Conservation (phyloP, 78 protist species). For the Goniomonas avonlea region DNA sequence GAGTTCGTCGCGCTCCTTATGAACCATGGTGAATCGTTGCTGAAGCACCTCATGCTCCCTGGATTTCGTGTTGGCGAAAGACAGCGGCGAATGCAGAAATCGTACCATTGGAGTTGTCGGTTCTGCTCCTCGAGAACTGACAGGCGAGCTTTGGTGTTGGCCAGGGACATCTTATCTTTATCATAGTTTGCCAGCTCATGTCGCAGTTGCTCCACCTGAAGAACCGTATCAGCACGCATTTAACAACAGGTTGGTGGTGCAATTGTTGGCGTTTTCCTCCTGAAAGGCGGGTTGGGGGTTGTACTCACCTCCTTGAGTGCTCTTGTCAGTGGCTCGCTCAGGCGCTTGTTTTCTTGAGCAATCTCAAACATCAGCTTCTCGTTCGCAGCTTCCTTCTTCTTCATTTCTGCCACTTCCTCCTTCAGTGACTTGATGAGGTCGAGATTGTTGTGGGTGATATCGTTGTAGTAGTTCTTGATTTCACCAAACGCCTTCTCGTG, state of each 20-base stretch:
- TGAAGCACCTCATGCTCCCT: slow-evolving; percentile 69
- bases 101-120: neutral
- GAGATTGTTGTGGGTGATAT: slow-evolving; percentile 71
- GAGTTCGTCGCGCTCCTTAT: slow-evolving; percentile 64
- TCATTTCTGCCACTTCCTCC: slow-evolving; percentile 48
- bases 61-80: neutral
- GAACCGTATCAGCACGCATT: too few species aligned
- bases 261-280: too few species aligned
- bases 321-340: slow-evolving; percentile 62
- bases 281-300: too few species aligned
- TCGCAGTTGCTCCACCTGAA: slow-evolving; percentile 37
- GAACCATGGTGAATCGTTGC: slow-evolving; percentile 27
- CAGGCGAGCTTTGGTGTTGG: slow-evolving; percentile 20
- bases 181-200: slow-evolving; percentile 50
- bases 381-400: slow-evolving; percentile 45
- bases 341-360: slow-evolving; percentile 55
- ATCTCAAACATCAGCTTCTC: slow-evolving; percentile 68
- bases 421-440: slow-evolving; percentile 66
- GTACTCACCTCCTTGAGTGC: slow-evolving; percentile 39
- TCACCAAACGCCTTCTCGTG: slow-evolving; percentile 60
- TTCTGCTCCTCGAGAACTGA: slow-evolving; percentile 40
- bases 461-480: slow-evolving; percentile 67
- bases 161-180: slow-evolving; percentile 51
- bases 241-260: too few species aligned
- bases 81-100: neutral